Percentiles rank a stretch among this genome's conserved stretches.
phyloP scores from a whole-genome alignment of 2,329 filamentous ascomycete genomes.

The Colletotrichum sp. region DNA sequence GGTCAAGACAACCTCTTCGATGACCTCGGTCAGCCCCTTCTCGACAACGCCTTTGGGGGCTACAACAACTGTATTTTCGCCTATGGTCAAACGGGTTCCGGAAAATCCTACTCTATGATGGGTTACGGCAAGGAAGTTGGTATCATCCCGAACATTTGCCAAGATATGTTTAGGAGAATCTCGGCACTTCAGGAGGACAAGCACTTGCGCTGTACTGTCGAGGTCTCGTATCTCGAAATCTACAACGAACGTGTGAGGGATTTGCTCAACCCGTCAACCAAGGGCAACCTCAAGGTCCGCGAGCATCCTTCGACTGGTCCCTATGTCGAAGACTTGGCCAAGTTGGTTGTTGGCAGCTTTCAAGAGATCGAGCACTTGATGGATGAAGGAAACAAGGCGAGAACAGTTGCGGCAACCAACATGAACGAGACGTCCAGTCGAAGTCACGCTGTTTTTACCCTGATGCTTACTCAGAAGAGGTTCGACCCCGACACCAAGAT shows the following conservation, averaged over 20 bases:
- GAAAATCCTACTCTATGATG: conserved; percentile 99
- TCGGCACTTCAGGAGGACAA: conserved; percentile 71
- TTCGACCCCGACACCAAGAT: conserved; percentile 92
- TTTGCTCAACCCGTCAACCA: conserved; percentile 91
- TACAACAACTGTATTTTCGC: conserved; percentile 99
- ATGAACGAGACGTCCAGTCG: conserved; percentile 99
- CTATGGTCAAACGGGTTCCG: conserved; percentile 96
- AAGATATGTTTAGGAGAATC: conserved; percentile 96
- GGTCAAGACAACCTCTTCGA: conserved; percentile 88
- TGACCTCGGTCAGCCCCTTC: conserved; percentile 85
- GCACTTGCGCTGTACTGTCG: conserved; percentile 86
- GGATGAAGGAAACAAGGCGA: conserved; percentile 98
- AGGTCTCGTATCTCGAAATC: conserved; percentile 98
- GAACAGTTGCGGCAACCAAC: conserved; percentile 97
- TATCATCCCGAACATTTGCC: conserved; percentile 96
- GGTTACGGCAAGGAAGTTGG: conserved; percentile 95
- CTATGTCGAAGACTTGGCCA: conserved; percentile 97
- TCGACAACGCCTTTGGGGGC: conserved; percentile 97
- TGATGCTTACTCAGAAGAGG: conserved; percentile 93
- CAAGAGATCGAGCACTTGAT: conserved; percentile 96
- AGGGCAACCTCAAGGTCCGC: conserved; percentile 95
- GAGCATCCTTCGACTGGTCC: conserved; percentile 97
- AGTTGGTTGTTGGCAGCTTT: conserved; percentile 91
- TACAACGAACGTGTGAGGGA: conserved; percentile 98
- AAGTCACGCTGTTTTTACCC: conserved; percentile 96